Base-by-base conservation (phyloP, 148 eudicot genomes). In the Polygonum aviculare region DNA sequence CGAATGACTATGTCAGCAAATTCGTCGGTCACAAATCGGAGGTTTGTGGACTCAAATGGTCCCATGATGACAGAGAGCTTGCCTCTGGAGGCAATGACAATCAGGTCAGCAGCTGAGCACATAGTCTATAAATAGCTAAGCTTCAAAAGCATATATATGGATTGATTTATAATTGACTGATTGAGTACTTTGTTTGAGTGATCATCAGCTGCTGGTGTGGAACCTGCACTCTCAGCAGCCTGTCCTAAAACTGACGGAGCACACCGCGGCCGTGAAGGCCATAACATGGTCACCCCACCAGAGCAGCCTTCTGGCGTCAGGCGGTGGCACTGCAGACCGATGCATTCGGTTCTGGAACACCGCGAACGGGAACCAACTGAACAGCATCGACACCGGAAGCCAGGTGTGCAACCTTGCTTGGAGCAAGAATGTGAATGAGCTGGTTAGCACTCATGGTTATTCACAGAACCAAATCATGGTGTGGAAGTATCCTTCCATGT, bases 401-500 rank as follows among this genome's bases (percentile, higher is more conserved):
- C 99, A 95, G 97, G 99, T 95, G 11, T 95, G 99, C 87, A 95
- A 93, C 81, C 91, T 95, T 33, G 97, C 98, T n/a, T 95, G 99
- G 99, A 93, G 99, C 81, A 93, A 93, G 83, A 95, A 95, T 80
- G 99, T 95, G 84, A 95, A 95, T 74, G 99, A 95, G 78, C 26
- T 95, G 31, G 99, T 95, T 11, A 95, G 99, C 97, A 95, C 99
- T 69, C 99, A 95, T 82, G 99, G 99, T 44, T 95, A 95, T 78
- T 95, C 99, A 10, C 99, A 95, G 86, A 95, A 95, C 78, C 99
- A 95, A 78, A 84, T 95, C 16, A 95, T 95, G 99, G 94, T 95
- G 77, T 95, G 99, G 99, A 95, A 91, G 78, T 95, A 95, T 77
- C 99, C 99, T 75, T 84, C 98, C 60, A 81, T 95, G 77, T 71